A percentile compares a stretch with the other conserved stretches of the same genome.
Evolutionary conservation across 257 asterid genomes (phyloP).

Genomic region (Dorcoceras hygrometricum): DNA sequence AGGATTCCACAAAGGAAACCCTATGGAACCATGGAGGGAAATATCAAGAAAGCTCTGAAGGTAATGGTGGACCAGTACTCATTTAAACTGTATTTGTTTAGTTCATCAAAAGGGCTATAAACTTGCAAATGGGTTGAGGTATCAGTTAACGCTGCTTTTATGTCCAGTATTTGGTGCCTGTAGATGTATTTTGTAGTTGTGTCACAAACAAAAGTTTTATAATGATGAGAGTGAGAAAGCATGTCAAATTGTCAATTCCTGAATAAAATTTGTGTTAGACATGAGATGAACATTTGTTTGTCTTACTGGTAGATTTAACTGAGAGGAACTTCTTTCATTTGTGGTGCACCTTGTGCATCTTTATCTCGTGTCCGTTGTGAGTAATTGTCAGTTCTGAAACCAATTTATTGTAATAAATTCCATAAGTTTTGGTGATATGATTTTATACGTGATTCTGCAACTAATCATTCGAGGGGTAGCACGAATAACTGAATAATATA

Average conservation of each 20-base stretch:
- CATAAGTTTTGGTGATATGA: conserved; percentile 15
- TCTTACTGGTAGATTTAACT: conserved; percentile 6
- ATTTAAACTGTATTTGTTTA: conserved; percentile 14
- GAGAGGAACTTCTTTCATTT: neutral
- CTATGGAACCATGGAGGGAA: conserved; percentile 96
- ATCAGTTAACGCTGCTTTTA: conserved; percentile 3
- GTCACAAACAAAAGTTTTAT: conserved; percentile 2
- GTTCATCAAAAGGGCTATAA: neutral
- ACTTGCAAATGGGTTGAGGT: conserved; percentile 1
- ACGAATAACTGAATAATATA: neutral
- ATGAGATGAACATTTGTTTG: neutral
- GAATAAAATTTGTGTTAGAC: neutral
- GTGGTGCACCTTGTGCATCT: conserved; percentile 5
- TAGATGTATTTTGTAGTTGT: conserved; percentile 10
- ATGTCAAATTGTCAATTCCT: neutral
- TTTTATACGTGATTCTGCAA: neutral
- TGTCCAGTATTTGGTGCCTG: conserved; percentile 5
- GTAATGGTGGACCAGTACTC: conserved; percentile 33
- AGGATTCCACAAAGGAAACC: conserved; percentile 98
- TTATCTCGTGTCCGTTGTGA: conserved; percentile 7
- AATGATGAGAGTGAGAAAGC: neutral
- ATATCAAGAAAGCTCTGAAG: conserved; percentile 91
- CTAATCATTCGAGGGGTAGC: conserved; percentile 16
- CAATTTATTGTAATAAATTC: neutral
- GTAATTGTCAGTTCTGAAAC: neutral